phyloP scores from a whole-genome alignment of 2,329 filamentous ascomycete species.

The Aspergillus sergii region DNA sequence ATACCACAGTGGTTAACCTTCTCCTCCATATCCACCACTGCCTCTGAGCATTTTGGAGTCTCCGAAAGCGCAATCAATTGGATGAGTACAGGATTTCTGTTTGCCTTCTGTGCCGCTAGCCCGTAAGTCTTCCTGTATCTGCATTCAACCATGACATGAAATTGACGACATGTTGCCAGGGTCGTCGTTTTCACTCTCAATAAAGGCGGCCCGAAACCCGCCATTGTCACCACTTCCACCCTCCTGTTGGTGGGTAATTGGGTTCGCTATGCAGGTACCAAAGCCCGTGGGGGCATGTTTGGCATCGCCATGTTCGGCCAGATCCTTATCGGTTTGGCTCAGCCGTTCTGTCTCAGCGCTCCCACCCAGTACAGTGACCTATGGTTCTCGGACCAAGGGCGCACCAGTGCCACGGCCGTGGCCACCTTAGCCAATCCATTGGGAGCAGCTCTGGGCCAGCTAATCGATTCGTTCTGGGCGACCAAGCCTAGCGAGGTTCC shows the following conservation, averaged over 20 bases:
- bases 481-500: conserved; percentile 67
- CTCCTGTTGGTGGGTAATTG: conserved; percentile 85
- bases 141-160: background rate
- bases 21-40: conserved; percentile 75
- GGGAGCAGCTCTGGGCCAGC: conserved; percentile 83
- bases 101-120: conserved; percentile 74
- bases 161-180: conserved; percentile 21
- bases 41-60: conserved; percentile 75
- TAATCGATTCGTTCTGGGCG: conserved; percentile 80
- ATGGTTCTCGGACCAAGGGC: conserved; percentile 85
- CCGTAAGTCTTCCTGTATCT: conserved; percentile 53
- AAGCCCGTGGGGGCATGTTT: conserved; percentile 63
- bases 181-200: conserved; percentile 76
- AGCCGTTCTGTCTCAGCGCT: conserved; percentile 88
- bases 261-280: conserved; percentile 78
- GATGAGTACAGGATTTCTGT: conserved; percentile 85
- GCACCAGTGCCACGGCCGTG: conserved; percentile 84
- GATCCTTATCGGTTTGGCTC: conserved; percentile 82
- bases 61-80: conserved; percentile 82
- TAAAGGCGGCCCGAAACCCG: conserved; percentile 71
- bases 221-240: conserved; percentile 72
- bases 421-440: conserved; percentile 86
- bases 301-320: conserved; percentile 86
- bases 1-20: conserved; percentile 80
- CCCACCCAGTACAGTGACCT: conserved; percentile 90